A percentile compares a stretch with the other conserved stretches of the same genome.
These are phyloP conservation scores for Nephelium lappaceum DNA, from an alignment of 345 rosid species.

Conservation along the genomic window DNA sequence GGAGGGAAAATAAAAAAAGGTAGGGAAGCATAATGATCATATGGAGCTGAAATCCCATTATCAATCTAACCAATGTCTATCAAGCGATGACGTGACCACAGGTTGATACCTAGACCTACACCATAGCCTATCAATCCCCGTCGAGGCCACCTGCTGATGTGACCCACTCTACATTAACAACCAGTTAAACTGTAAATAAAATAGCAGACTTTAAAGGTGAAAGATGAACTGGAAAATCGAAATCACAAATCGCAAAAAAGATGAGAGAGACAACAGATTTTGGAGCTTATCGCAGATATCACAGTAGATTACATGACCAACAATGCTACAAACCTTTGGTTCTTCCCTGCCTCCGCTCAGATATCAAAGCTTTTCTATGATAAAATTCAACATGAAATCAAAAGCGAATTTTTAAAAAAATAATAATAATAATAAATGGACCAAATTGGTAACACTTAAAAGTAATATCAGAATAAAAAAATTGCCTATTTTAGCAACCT, in stretches of 20 bases:
- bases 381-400: no score
- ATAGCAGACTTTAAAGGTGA: conserved; percentile 17
- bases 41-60: conserved; percentile 23
- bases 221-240: conserved; percentile 19
- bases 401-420: neutral
- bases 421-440: conserved; percentile 18
- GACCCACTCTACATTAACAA: conserved; percentile 90
- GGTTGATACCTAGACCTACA: conserved; percentile 56
- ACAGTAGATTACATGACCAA: conserved; percentile 31
- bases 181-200: conserved; percentile 66
- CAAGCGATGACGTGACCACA: conserved; percentile 52
- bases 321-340: conserved; percentile 41
- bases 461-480: conserved; percentile 27
- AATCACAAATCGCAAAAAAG: conserved; percentile 22
- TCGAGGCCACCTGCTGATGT: conserved; percentile 86
- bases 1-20: neutral
- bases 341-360: conserved; percentile 35
- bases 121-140: conserved; percentile 43
- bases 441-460: conserved; percentile 25
- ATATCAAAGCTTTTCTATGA: conserved; percentile 34
- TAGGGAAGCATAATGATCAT: neutral
- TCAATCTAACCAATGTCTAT: conserved; percentile 21
- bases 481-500: conserved; percentile 28
- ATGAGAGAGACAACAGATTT: conserved; percentile 13
- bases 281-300: conserved; percentile 7